Percentiles rank a stretch among this genome's conserved stretches.
These are phyloP conservation scores for Aspergillus candidus DNA, from an alignment of 2,329 filamentous ascomycete species.

Conservation along the genomic window DNA sequence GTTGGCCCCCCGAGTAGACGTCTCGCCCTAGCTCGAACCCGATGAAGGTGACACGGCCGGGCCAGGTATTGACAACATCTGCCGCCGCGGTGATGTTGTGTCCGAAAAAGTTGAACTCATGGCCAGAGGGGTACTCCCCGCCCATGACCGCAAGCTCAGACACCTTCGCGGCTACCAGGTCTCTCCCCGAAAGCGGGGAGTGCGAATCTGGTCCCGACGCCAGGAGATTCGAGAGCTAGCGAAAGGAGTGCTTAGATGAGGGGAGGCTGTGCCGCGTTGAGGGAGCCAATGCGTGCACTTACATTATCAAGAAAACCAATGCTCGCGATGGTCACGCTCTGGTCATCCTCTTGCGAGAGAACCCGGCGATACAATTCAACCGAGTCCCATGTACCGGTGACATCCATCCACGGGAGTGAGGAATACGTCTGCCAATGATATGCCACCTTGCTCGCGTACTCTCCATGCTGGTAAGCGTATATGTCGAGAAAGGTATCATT, in stretches of 20 bases:
- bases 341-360: neutral
- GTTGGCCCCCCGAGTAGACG: constrained; percentile 2
- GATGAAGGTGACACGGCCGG: constrained; percentile 1
- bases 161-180: constrained; percentile 2
- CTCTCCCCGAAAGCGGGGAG: constrained; percentile 1
- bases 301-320: constrained; percentile 9
- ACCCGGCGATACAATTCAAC: constrained; percentile 1
- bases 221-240: constrained; percentile 1
- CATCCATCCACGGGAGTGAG: neutral
- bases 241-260: neutral
- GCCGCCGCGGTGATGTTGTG: neutral
- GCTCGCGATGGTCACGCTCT: constrained; percentile 5
- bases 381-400: constrained; percentile 1
- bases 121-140: constrained; percentile 4
- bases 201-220: neutral
- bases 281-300: no score
- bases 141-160: constrained; percentile 7
- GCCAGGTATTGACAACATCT: constrained; percentile 5
- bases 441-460: constrained; percentile 6
- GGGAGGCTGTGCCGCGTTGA: no score
- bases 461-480: neutral
- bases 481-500: constrained; percentile 6
- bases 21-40: constrained; percentile 2
- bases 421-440: constrained; percentile 1
- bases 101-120: constrained; percentile 5